phyloP scores from a whole-genome alignment of 768 basidiomycete genomes.

The Boletellus ananiceps region DNA sequence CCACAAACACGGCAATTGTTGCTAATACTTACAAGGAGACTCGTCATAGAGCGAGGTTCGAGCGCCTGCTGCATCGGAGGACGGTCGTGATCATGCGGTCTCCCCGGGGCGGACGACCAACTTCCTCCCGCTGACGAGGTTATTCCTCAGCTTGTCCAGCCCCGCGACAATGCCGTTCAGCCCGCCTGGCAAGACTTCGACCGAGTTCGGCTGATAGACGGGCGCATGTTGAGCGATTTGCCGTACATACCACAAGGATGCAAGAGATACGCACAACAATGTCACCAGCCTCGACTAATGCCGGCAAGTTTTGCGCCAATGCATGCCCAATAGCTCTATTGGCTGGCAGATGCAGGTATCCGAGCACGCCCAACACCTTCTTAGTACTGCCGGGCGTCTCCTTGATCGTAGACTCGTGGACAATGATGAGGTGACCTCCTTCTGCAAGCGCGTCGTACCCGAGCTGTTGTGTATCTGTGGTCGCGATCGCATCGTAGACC shows the following conservation, averaged over 20 bases:
- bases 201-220: slow-evolving; percentile 12
- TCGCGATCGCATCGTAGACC: slow-evolving; percentile 26
- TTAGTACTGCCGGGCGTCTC: slow-evolving; percentile 14
- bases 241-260: too few relatives aligned
- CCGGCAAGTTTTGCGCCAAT: slow-evolving; percentile 11
- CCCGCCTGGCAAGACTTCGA: slow-evolving; percentile 35
- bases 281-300: slow-evolving; percentile 12
- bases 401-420: slow-evolving; percentile 7
- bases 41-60: too few relatives aligned
- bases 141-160: slow-evolving; percentile 31
- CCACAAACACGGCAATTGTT: too few relatives aligned
- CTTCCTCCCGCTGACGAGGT: slow-evolving; percentile 36
- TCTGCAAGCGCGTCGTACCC: slow-evolving; percentile 31
- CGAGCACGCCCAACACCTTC: slow-evolving; percentile 9
- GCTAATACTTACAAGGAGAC: too few relatives aligned
- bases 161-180: slow-evolving; percentile 33
- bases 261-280: slow-evolving; percentile 10
- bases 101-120: slow-evolving; percentile 31
- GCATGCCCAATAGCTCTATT: slow-evolving; percentile 15
- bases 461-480: slow-evolving; percentile 30
- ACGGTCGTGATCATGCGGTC: slow-evolving; percentile 7
- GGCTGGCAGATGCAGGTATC: slow-evolving; percentile 6
- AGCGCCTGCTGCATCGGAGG: too few relatives aligned
- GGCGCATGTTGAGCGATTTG: neutral
- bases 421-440: slow-evolving; percentile 28